A percentile compares a stretch with the other conserved stretches of the same genome.
Evolutionary conservation across 306 rosid genomes (phyloP).

Genomic region (Mimosa bimucronata): DNA sequence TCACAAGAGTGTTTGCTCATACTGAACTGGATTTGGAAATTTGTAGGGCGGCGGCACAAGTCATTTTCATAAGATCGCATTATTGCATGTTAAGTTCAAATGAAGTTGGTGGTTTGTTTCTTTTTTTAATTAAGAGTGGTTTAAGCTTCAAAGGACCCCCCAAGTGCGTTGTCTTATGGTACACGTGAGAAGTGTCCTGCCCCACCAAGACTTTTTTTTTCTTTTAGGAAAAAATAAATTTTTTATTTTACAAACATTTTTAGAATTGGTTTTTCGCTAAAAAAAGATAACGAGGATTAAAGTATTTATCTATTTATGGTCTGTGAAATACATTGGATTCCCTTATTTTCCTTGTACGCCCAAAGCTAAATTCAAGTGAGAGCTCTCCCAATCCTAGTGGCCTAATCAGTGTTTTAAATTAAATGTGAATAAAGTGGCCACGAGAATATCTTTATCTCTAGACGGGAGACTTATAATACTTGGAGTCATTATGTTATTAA

Average conservation of each 20-base stretch:
- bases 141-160: background rate
- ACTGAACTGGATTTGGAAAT: background rate
- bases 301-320: background rate
- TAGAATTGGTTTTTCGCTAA: background rate
- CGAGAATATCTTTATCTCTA: background rate
- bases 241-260: background rate
- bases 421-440: slow-evolving; percentile 18
- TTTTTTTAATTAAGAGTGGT: background rate
- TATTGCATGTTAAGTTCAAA: background rate
- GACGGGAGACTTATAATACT: background rate
- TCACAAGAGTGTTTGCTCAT: background rate
- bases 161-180: background rate
- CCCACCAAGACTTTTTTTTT: background rate
- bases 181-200: background rate
- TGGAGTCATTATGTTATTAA: slow-evolving; percentile 2
- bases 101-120: background rate
- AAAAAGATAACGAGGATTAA: background rate
- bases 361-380: background rate
- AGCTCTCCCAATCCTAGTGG: background rate
- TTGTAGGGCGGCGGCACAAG: background rate
- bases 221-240: background rate
- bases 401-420: background rate
- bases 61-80: background rate
- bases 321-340: background rate
- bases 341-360: background rate